Evolutionary conservation across 106 monocot species (phyloP), one percentile per base, ranked within the genome.

Genomic region (Alisma plantagoaquatica): DNA sequence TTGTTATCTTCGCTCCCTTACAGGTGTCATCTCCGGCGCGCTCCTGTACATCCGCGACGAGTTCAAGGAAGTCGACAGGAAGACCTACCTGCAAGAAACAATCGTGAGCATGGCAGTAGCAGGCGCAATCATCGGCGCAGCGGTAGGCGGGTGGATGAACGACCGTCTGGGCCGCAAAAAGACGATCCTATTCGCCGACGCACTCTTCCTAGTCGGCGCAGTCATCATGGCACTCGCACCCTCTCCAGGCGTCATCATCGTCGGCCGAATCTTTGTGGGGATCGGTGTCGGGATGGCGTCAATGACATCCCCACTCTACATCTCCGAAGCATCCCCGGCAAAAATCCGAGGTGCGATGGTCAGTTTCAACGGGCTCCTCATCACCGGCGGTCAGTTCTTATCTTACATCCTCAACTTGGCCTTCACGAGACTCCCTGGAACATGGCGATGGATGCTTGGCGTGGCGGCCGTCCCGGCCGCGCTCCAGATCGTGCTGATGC

Each of bases 81-180:
- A 74, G 29, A 84, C 80, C 4, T 38, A 14, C 9, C 35, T 38
- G 35, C 35, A 94, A 87, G 94, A 94, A 73, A 94, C 80, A 5
- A 94, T 94, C 43, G 94, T 94, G n/a, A 94, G 94, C 57, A 94
- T 84, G 94, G 94, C 94, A 27, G 94, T 87, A 20, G 83, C 87
- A 11, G 93, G 93, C 29, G 92, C 92, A 10, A 83, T 93, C 31
- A 50, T 93, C 9, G 93, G 93, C 33, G 93, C 87, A 18, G 87
- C 54, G 2, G 28, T 86, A 32, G 86, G 91, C 23, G 94, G 94
- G 46, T 94, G 87, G 80, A 73, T 75, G 71, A 94, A 87, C 19
- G 94, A 94, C 60, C 63, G 69, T 19, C 81, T 84, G 47, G 87
- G 94, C 18, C 65, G 87, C 27, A 79, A 31, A 23, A 51, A 49